Base-by-base conservation (phyloP, 176 grass and related monocot species). In the Carex scoparia region DNA sequence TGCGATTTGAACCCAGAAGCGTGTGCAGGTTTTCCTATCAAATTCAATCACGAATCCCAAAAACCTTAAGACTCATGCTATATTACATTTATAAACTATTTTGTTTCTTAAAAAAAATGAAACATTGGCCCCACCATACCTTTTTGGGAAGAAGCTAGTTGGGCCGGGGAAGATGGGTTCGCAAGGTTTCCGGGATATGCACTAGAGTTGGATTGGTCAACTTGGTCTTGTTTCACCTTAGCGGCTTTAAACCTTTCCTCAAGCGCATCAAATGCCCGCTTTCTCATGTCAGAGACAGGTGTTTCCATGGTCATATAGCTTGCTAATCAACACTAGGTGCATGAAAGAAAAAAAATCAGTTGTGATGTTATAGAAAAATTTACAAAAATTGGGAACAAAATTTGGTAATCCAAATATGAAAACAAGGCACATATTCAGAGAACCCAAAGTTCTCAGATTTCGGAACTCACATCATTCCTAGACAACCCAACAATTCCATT, bases 241-340 rank as follows among this genome's bases (percentile, higher is more conserved):
- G 87, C 82, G 12, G 35, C 19, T 12, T 75, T 83, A 33, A 88
- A 72, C 61, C 87, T 56, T 44, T 76, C 74, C 12, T 88, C 87
- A 28, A 88, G 82, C 1, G 82, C 87, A 16, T 84, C 87, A 3
- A 88, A 55, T 2, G 82, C 87, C 1, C 87, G 87, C 53, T 85
- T 88, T 64, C 59, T 88, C 49, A 61, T 35, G 11, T 88, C 82
- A 12, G 87, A 85, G 15, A 56, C 30, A 4, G 28, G 70, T 5
- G 27, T 55, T 23, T 27, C 57, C 65, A 70, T 59, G 51, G 68
- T 56, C 27, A 32, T 16, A 8, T 15, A 31, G 33, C 4, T 28
- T 7, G 66, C 12, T 69, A 18, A 31, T 2, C 33, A 69, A 69
- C 63, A 40, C 66, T 69, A 40, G 18, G 2, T 4, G 1, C 6